Evolutionary conservation across 106 monocot genomes (phyloP).

Genomic region (Allium cepa): DNA sequence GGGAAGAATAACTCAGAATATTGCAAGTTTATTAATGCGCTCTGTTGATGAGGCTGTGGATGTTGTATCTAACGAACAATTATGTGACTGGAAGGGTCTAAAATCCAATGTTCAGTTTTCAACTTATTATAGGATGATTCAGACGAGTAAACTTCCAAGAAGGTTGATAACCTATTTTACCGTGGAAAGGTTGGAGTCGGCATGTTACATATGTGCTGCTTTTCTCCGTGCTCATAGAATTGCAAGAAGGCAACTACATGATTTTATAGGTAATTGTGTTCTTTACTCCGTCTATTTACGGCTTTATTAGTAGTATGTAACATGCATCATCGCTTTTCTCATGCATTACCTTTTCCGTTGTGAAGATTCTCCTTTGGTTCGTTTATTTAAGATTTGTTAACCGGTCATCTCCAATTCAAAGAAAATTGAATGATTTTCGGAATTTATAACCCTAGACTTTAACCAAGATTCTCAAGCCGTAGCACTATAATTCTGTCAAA

Average conservation of each 20-base stretch:
- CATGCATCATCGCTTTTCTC: no score
- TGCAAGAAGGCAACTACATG: slow-evolving; percentile 83
- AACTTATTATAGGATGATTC: slow-evolving; percentile 72
- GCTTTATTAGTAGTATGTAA: no score
- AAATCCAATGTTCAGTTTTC: slow-evolving; percentile 83
- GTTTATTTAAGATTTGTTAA: no score
- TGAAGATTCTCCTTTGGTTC: no score
- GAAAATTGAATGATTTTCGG: no score
- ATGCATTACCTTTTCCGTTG: no score
- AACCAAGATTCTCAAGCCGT: no score
- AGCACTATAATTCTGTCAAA: no score
- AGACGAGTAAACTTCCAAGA: slow-evolving; percentile 57
- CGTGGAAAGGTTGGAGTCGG: slow-evolving; percentile 83
- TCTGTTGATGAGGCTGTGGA: slow-evolving; percentile 99
- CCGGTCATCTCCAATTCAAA: no score
- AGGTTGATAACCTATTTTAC: slow-evolving; percentile 82
- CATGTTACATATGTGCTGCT: slow-evolving; percentile 86
- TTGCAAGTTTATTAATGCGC: no score
- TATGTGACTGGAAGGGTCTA: slow-evolving; percentile 94
- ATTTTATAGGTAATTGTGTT: slow-evolving; percentile 71
- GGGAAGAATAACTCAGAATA: no score
- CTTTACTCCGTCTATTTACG: not conserved
- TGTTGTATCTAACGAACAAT: slow-evolving; percentile 49
- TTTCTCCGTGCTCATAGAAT: slow-evolving; percentile 96
- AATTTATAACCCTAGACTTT: no score